Conservation (phyloP, 2,329 filamentous ascomycete species). For the Fusarium multiceps region DNA sequence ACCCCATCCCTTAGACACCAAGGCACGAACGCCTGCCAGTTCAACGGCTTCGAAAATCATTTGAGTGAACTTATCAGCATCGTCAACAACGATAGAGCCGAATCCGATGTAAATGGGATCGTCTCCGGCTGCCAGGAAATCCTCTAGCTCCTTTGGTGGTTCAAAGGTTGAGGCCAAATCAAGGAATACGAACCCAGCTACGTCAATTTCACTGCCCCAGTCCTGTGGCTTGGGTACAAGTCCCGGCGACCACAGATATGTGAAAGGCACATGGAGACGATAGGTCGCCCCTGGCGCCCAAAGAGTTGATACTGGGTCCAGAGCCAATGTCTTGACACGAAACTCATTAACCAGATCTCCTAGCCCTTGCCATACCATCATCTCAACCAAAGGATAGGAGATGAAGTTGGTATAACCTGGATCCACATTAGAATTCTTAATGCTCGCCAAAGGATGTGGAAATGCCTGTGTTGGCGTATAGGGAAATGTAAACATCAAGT, state of each 20-base stretch:
- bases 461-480: constrained; percentile 81
- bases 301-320: constrained; percentile 79
- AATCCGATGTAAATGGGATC: constrained; percentile 80
- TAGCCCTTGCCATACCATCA: constrained; percentile 92
- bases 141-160: constrained; percentile 65
- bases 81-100: constrained; percentile 79
- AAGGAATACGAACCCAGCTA: constrained; percentile 83
- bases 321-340: constrained; percentile 72
- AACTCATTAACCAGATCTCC: constrained; percentile 83
- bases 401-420: constrained; percentile 82
- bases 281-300: constrained; percentile 82
- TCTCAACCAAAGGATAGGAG: constrained; percentile 81
- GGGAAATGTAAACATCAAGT: constrained; percentile 91
- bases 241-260: constrained; percentile 77
- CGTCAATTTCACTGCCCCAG: constrained; percentile 76
- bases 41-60: constrained; percentile 78
- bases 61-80: constrained; percentile 74
- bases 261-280: constrained; percentile 78
- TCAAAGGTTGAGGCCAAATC: constrained; percentile 72
- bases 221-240: constrained; percentile 75
- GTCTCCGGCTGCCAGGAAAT: constrained; percentile 67
- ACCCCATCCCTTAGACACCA: constrained; percentile 82
- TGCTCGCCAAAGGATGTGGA: constrained; percentile 80
- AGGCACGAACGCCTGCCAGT: constrained; percentile 72
- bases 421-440: constrained; percentile 78